These are phyloP conservation scores for Funneliformis geosporum DNA, from an alignment of 192 early-diverging fungal genomes.

Conservation along the genomic window DNA sequence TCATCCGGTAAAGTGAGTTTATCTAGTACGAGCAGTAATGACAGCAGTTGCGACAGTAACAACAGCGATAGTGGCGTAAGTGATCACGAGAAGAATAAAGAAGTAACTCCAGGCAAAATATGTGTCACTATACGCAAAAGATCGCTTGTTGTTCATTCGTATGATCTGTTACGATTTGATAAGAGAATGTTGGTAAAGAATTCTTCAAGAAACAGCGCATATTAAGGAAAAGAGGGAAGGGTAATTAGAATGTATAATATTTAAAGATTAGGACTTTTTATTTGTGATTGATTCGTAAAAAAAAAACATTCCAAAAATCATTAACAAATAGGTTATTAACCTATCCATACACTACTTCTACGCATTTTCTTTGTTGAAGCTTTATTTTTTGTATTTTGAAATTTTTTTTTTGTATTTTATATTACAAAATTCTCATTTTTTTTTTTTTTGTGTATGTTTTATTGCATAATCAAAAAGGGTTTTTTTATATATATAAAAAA, in stretches of 20 bases:
- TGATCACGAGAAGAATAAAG: neutral
- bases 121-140: conserved; percentile 19
- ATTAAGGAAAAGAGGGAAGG: neutral
- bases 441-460: too few relatives aligned
- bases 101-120: neutral
- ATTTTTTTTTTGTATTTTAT: too few relatives aligned
- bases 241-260: neutral
- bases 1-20: neutral
- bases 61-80: neutral
- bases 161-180: conserved; percentile 27
- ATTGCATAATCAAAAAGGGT: too few relatives aligned
- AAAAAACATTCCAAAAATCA: neutral
- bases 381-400: too few relatives aligned
- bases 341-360: too few relatives aligned
- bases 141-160: conserved; percentile 23
- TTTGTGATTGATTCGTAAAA: neutral
- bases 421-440: too few relatives aligned
- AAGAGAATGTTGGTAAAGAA: conserved; percentile 14
- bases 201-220: neutral
- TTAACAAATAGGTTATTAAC: too few relatives aligned
- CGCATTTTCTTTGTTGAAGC: too few relatives aligned
- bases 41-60: neutral
- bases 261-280: neutral
- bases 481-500: too few relatives aligned
- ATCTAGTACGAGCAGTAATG: neutral